Percentiles rank a stretch among this genome's conserved stretches.
Conservation (phyloP, 106 monocot species). For the Platanthera guangdongensis region DNA sequence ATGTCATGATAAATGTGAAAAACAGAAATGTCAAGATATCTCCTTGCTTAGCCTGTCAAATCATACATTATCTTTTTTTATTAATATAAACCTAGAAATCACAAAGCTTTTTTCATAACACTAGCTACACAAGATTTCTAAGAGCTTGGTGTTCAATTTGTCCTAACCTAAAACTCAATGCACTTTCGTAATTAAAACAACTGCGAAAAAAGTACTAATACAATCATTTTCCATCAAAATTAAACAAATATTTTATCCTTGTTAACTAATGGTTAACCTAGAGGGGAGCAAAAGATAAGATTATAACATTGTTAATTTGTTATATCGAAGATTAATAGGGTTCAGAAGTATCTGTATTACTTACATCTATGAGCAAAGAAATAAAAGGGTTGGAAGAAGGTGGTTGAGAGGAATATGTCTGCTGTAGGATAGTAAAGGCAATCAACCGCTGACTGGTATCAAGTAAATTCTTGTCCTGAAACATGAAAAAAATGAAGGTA, state of each 20-base stretch:
- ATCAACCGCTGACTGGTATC: conserved; percentile 60
- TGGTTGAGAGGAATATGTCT: conserved; percentile 53
- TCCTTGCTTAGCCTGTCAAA: not conserved
- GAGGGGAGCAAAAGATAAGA: not conserved
- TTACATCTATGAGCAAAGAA: conserved; percentile 65
- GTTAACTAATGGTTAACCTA: not conserved
- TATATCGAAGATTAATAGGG: not conserved
- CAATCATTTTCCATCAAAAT: not conserved
- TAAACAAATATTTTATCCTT: not conserved
- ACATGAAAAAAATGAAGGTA: not conserved
- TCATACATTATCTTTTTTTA: not conserved
- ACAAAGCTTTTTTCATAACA: not conserved
- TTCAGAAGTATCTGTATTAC: conserved; percentile 8
- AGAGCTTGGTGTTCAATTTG: not conserved
- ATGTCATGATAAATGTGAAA: not conserved
- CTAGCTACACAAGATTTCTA: not conserved
- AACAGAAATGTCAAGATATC: not conserved
- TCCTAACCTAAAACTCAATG: not conserved
- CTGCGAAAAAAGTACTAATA: not conserved
- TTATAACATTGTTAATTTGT: not conserved
- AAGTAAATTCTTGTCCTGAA: conserved; percentile 34
- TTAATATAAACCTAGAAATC: conserved; percentile 1
- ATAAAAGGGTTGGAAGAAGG: conserved; percentile 63
- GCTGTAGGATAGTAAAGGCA: conserved; percentile 59
- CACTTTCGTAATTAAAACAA: not conserved